Evolutionary conservation across 1,139 yeast genomes (phyloP).

Genomic region (Taiozyma onychis): DNA sequence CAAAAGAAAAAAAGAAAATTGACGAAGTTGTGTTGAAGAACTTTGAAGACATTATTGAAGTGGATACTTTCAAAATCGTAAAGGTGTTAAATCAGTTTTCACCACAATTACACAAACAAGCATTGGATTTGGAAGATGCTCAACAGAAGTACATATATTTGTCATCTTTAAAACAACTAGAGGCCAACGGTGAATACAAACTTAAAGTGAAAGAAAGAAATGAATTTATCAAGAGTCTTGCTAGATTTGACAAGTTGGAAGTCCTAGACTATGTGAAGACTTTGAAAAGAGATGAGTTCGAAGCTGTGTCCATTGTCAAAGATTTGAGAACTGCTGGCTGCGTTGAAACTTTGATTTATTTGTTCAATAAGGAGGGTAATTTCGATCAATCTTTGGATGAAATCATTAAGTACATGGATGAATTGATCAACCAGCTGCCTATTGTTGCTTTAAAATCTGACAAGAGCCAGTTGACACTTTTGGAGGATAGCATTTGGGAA

Average conservation of each 20-base stretch:
- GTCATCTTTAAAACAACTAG: conserved; percentile 18
- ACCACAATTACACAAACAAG: conserved; percentile 35
- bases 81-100: conserved; percentile 32
- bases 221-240: conserved; percentile 31
- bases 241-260: conserved; percentile 23
- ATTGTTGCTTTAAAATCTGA: conserved; percentile 6
- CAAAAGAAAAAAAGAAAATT: conserved; percentile 32
- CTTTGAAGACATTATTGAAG: conserved; percentile 33
- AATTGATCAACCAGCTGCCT: conserved; percentile 12
- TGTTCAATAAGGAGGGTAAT: conserved; percentile 25
- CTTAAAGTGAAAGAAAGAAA: conserved; percentile 15
- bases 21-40: conserved; percentile 32
- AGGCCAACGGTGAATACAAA: conserved; percentile 13
- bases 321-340: conserved; percentile 28
- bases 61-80: conserved; percentile 34
- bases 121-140: conserved; percentile 28
- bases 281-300: conserved; percentile 14
- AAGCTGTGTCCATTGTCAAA: conserved; percentile 23
- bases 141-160: conserved; percentile 21
- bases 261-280: conserved; percentile 22
- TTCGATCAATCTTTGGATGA: conserved; percentile 29
- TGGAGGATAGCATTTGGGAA: conserved; percentile 28
- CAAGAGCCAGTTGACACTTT: conserved; percentile 15
- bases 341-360: conserved; percentile 31
- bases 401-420: conserved; percentile 24